Conservation (phyloP, 164 flowering plant species). For the Amborella trichopoda region DNA sequence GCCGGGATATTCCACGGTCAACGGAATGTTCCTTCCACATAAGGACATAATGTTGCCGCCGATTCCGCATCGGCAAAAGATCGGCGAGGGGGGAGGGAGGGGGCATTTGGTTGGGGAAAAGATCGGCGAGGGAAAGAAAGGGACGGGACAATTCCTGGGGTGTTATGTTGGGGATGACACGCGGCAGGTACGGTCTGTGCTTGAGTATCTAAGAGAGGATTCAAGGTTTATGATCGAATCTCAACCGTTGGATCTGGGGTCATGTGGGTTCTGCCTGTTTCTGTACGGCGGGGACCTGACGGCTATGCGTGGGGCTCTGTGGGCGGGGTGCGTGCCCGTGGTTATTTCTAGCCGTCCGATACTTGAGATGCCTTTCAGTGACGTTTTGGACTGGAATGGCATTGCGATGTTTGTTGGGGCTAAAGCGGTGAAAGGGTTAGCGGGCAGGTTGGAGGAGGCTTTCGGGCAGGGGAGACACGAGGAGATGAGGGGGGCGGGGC, state of each 20-base stretch:
- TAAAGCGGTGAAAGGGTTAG: conserved; percentile 14
- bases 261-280: conserved; percentile 52
- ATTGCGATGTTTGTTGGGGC: conserved; percentile 40
- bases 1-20: neutral
- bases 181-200: conserved; percentile 1
- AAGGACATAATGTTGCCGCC: conserved; percentile 64
- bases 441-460: conserved; percentile 25
- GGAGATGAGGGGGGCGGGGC: conserved; percentile 32
- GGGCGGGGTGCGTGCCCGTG: conserved; percentile 65
- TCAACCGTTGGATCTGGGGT: conserved; percentile 20
- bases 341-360: conserved; percentile 59
- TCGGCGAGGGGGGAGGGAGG: neutral
- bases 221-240: conserved; percentile 33
- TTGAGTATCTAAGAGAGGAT: conserved; percentile 21
- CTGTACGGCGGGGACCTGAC: conserved; percentile 25
- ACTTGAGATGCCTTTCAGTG: conserved; percentile 57
- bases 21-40: conserved; percentile 52
- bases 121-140: too few relatives aligned
- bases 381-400: conserved; percentile 58
- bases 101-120: neutral
- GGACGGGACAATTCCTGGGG: too few relatives aligned
- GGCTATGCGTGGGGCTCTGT: conserved; percentile 40
- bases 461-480: conserved; percentile 19
- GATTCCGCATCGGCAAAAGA: neutral
- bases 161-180: conserved; percentile 7